These are phyloP conservation scores for Sarocladium kiliense DNA, from an alignment of 2,329 filamentous ascomycete genomes.

Conservation along the genomic window DNA sequence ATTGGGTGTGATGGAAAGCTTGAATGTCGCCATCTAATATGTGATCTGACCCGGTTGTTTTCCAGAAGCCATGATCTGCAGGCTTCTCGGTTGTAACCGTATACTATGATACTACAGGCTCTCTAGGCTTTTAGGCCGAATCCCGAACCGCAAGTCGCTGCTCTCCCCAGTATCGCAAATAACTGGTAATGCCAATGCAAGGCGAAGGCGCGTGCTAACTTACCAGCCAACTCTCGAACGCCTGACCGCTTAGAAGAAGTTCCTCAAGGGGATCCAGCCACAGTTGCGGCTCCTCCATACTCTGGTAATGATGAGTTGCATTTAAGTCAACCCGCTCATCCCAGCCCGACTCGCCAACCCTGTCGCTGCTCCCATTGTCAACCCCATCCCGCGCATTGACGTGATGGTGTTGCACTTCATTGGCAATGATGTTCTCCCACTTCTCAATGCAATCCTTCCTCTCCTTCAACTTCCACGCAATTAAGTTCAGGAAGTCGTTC, in stretches of 20 bases:
- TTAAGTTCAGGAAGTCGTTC: slow-evolving; percentile 11
- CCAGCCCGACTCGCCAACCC: background rate
- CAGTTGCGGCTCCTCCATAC: slow-evolving; percentile 8
- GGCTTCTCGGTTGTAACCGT: too few species aligned
- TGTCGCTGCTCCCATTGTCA: background rate
- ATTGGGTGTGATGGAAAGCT: too few species aligned
- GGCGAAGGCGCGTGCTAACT: too few species aligned
- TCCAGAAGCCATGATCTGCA: too few species aligned
- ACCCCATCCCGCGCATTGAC: background rate
- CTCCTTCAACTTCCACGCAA: slow-evolving; percentile 13
- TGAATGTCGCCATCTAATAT: too few species aligned
- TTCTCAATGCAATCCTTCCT: slow-evolving; percentile 12
- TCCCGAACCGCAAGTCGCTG: too few species aligned
- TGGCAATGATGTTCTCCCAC: slow-evolving; percentile 11
- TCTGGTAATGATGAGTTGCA: background rate
- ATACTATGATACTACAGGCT: too few species aligned
- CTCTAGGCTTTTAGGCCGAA: too few species aligned
- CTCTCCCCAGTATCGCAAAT: too few species aligned
- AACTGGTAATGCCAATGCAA: too few species aligned
- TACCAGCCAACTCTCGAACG: slow-evolving; percentile 11
- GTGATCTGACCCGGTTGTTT: too few species aligned
- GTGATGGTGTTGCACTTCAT: background rate
- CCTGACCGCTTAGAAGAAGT: slow-evolving; percentile 8
- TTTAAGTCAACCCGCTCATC: background rate
- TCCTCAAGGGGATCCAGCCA: slow-evolving; percentile 12